Evolutionary conservation across 768 basidiomycete species (phyloP).

Genomic region (Cystofilobasidium bisporidii): DNA sequence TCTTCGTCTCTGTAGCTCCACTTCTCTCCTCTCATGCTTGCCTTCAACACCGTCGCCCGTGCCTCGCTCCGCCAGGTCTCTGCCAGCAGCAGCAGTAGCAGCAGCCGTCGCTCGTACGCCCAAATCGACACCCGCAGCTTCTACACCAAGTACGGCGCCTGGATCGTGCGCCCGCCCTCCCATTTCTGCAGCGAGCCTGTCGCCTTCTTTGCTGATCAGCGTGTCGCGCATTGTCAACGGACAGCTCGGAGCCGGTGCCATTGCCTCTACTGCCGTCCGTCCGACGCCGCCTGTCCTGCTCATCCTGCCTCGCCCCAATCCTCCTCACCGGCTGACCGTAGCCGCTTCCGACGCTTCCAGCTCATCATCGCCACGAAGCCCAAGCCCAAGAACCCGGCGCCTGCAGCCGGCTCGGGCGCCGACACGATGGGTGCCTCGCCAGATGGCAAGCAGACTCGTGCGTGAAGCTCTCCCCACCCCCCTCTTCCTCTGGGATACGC

Average conservation of each 20-base stretch:
- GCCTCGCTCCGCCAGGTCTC: background rate
- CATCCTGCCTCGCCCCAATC: too few species aligned
- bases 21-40: background rate
- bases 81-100: too few species aligned
- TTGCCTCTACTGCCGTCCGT: background rate
- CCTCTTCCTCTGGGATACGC: background rate
- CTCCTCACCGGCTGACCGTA: background rate
- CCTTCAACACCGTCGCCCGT: background rate
- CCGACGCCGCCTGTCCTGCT: background rate
- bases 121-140: conserved; percentile 5
- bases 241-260: background rate
- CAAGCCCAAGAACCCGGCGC: background rate
- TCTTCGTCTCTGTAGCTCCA: background rate
- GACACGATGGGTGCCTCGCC: conserved; percentile 4
- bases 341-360: background rate
- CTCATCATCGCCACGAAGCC: conserved; percentile 8
- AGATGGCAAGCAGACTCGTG: conserved; percentile 3
- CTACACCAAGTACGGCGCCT: conserved; percentile 9
- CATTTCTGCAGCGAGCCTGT: background rate
- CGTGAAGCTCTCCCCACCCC: background rate
- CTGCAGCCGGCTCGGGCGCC: background rate
- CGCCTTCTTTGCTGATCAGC: background rate
- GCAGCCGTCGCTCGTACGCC: conserved; percentile 8
- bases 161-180: background rate
- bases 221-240: background rate